Percentiles rank a stretch among this genome's conserved stretches.
phyloP scores from a whole-genome alignment of 2,329 filamentous ascomycete species.

The Magnaporthiopsis rhizophila region DNA sequence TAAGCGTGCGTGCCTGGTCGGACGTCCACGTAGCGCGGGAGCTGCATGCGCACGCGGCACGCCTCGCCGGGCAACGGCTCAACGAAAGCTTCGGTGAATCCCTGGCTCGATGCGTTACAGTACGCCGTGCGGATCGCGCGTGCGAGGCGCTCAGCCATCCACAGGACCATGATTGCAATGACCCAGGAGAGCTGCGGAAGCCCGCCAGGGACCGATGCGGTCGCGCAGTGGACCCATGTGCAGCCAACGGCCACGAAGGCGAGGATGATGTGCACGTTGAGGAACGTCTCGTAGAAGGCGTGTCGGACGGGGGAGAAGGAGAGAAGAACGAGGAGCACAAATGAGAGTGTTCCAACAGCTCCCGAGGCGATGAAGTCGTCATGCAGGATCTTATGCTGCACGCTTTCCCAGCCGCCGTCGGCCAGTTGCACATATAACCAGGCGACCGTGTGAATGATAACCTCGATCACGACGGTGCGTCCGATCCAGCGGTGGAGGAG shows the following conservation, averaged over 20 bases:
- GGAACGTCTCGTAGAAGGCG: constrained; percentile 95
- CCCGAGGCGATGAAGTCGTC: constrained; percentile 56
- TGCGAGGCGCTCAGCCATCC: constrained; percentile 61
- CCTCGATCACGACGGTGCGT: constrained; percentile 61
- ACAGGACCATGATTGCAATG: constrained; percentile 65
- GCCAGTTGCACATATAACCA: constrained; percentile 68
- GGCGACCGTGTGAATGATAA: constrained; percentile 60
- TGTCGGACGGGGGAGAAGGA: constrained; percentile 77
- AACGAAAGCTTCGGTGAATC: constrained; percentile 56
- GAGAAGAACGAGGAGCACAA: constrained; percentile 59
- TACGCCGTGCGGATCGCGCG: constrained; percentile 58
- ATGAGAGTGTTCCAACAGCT: constrained; percentile 45
- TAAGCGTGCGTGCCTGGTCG: constrained; percentile 68
- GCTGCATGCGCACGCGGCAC: constrained; percentile 60
- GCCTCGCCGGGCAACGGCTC: constrained; percentile 63
- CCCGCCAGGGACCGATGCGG: constrained; percentile 55
- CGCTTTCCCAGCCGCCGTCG: constrained; percentile 53
- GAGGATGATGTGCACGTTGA: constrained; percentile 75
- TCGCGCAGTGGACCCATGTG: constrained; percentile 70
- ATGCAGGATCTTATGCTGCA: constrained; percentile 43
- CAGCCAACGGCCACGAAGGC: constrained; percentile 60
- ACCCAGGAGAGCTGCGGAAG: constrained; percentile 70
- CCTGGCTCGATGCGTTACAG: constrained; percentile 53
- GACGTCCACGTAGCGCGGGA: constrained; percentile 59
- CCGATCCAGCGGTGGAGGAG: constrained; percentile 79